These are phyloP conservation scores for Aegle marmelos DNA, from an alignment of 345 rosid species.

Conservation along the genomic window DNA sequence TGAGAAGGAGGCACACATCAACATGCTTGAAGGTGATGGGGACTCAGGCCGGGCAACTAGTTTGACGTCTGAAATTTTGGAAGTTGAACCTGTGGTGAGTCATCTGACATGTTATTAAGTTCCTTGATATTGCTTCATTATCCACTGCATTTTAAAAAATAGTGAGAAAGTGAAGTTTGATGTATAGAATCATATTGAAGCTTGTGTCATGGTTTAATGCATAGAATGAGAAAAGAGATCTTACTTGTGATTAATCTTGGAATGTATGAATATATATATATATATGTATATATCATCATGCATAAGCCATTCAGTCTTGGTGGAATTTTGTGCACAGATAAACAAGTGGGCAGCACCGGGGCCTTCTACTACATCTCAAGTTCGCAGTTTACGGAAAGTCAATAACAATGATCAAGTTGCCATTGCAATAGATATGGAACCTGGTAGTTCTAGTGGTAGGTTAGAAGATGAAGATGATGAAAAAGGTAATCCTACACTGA, in stretches of 20 bases:
- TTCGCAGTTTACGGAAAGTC: constrained; percentile 79
- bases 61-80: constrained; percentile 58
- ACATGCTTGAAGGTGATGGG: constrained; percentile 47
- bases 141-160: neutral
- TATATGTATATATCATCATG: neutral
- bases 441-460: constrained; percentile 31
- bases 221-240: neutral
- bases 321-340: constrained; percentile 40
- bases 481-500: constrained; percentile 51
- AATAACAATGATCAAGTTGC: constrained; percentile 90
- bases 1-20: constrained; percentile 62
- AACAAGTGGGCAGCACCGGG: constrained; percentile 67
- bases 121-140: neutral
- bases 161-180: neutral
- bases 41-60: constrained; percentile 36
- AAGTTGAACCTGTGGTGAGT: constrained; percentile 95
- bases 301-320: neutral
- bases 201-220: neutral
- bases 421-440: constrained; percentile 68
- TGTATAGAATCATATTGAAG: neutral
- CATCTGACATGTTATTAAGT: constrained; percentile 3
- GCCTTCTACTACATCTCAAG: constrained; percentile 64
- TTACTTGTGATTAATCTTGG: neutral
- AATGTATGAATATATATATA: neutral
- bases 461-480: constrained; percentile 92